These are phyloP conservation scores for Neopestalotiopsis rosae DNA, from an alignment of 2,329 filamentous ascomycete genomes.

Conservation along the genomic window DNA sequence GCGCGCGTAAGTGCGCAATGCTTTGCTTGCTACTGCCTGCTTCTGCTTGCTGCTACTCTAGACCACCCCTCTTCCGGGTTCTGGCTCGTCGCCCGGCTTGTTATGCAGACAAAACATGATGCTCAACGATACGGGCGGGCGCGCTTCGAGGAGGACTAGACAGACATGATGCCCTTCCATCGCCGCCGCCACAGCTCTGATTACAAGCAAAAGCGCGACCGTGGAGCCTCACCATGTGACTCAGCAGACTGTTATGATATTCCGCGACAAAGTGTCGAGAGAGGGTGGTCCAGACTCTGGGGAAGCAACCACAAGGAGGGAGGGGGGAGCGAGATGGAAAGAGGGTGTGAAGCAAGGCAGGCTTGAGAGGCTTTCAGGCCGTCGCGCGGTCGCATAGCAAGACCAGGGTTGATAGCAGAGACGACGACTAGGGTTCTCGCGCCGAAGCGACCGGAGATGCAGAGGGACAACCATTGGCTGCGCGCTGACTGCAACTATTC, in stretches of 20 bases:
- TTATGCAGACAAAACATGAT: neutral
- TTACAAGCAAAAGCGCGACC: neutral
- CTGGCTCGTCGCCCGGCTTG: neutral
- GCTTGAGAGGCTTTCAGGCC: neutral
- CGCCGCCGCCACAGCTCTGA: neutral
- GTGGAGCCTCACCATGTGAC: conserved; percentile 38
- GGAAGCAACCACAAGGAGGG: conserved; percentile 23
- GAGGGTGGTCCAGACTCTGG: conserved; percentile 32
- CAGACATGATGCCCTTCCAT: neutral
- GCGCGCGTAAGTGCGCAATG: neutral
- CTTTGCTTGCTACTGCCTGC: neutral
- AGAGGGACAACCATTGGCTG: conserved; percentile 20
- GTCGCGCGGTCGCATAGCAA: conserved; percentile 19
- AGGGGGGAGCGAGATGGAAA: conserved; percentile 22
- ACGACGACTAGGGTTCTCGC: conserved; percentile 17
- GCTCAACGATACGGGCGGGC: no score
- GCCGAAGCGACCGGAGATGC: conserved; percentile 18
- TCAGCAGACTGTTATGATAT: conserved; percentile 34
- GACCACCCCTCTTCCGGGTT: neutral
- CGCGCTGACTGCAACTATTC: conserved; percentile 30
- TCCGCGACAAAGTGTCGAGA: conserved; percentile 23
- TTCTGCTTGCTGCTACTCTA: neutral
- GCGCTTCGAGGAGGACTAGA: no score
- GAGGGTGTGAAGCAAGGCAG: conserved; percentile 39
- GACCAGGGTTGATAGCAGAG: conserved; percentile 19